Percentiles rank a stretch among this genome's conserved stretches.
phyloP scores from a whole-genome alignment of 768 basidiomycete genomes.

The Gautieria morchelliformis region DNA sequence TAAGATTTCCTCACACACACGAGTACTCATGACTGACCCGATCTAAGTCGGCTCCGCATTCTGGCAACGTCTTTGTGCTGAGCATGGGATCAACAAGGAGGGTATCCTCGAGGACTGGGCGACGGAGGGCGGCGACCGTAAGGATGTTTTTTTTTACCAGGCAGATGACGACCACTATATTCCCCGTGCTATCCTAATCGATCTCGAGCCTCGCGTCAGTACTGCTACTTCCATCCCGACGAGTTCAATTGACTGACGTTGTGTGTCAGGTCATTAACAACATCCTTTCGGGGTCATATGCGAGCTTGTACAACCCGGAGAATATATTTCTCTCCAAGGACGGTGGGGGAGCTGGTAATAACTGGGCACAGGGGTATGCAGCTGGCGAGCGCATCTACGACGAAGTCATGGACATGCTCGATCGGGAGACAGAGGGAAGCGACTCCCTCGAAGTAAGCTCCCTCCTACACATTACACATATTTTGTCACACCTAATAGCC shows the following conservation, averaged over 20 bases:
- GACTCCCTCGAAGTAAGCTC: constrained; percentile 82
- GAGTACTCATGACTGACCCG: constrained; percentile 8
- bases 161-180: constrained; percentile 99
- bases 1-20: constrained; percentile 27
- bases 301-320: constrained; percentile 90
- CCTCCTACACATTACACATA: background rate
- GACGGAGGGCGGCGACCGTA: constrained; percentile 88
- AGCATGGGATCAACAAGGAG: constrained; percentile 94
- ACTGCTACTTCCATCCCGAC: too few relatives aligned
- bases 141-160: constrained; percentile 99
- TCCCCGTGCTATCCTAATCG: constrained; percentile 90
- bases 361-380: constrained; percentile 94
- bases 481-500: background rate
- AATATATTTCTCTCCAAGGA: constrained; percentile 95
- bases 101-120: constrained; percentile 98
- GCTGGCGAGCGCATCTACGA: constrained; percentile 89
- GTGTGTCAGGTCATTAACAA: constrained; percentile 81
- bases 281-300: constrained; percentile 81
- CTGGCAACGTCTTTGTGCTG: constrained; percentile 97
- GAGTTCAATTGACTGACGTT: too few relatives aligned
- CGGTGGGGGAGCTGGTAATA: constrained; percentile 98
- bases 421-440: constrained; percentile 95
- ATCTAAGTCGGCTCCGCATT: constrained; percentile 86
- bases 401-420: constrained; percentile 98
- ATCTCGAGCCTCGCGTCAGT: constrained; percentile 85